Conservation (phyloP, 768 basidiomycete genomes). For the Gloeopeniophorella convolvens region DNA sequence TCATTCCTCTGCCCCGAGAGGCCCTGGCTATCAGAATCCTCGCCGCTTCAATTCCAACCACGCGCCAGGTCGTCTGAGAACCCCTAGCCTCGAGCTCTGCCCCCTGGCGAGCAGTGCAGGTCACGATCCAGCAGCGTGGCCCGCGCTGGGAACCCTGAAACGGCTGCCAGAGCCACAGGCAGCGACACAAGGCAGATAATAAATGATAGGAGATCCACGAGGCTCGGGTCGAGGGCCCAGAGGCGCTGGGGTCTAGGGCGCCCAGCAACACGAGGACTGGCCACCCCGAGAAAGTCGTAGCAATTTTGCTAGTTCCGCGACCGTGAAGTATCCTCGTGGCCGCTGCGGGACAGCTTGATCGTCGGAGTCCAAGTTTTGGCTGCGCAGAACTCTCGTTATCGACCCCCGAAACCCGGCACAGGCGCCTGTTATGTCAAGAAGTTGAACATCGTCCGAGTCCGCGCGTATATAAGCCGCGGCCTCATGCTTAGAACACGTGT, state of each 20-base stretch:
- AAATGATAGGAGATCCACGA: constrained; percentile 12
- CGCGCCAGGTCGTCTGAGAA: too few relatives aligned
- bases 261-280: constrained; percentile 9
- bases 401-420: not conserved
- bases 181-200: not conserved
- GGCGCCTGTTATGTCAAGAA: constrained; percentile 10
- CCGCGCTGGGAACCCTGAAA: too few relatives aligned
- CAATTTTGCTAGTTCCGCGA: not conserved
- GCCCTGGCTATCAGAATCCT: too few relatives aligned
- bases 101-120: too few relatives aligned
- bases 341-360: not conserved
- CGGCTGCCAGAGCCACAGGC: too few relatives aligned
- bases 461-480: constrained; percentile 10
- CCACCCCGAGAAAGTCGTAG: constrained; percentile 3
- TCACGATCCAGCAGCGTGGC: too few relatives aligned
- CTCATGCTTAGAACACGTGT: constrained; percentile 14
- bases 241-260: not conserved
- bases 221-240: constrained; percentile 9
- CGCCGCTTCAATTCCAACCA: too few relatives aligned
- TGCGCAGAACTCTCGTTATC: not conserved
- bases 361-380: not conserved
- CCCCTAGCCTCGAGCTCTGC: too few relatives aligned
- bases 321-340: constrained; percentile 13
- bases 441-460: not conserved
- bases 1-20: too few relatives aligned